Base-by-base conservation (phyloP, 163 green algal species). In the Smithsoniella earleae region DNA sequence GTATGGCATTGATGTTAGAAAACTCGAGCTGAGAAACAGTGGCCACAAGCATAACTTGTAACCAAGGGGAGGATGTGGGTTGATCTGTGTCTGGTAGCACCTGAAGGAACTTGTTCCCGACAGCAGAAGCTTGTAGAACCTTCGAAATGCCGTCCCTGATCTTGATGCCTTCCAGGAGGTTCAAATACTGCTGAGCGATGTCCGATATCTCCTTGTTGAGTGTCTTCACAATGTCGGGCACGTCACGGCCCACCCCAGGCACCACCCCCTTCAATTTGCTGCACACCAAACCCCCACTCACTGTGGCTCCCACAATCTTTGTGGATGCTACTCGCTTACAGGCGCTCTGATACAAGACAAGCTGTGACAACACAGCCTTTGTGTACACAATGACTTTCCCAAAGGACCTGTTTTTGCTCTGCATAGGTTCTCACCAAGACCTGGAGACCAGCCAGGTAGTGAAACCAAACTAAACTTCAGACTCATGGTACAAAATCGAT, bases 101-200 rank as follows among this genome's bases (percentile, higher is more conserved):
- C 85, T 93, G 89, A 65, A 97, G 80, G 81, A 96, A 97, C 46
- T 85, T 83, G 86, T 98, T 98, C 69, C 89, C 92, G 20, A 87
- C 83, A 3, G 84, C 83, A 16, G 78, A 88, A 31, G 95, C 79
- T 34, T 77, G 72, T 89, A 98, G 95, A 62, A 83, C 88, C 2
- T 88, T 36, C 18, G 77, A 78, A 36, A 97, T 85, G 72, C 83
- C 93, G 10, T 93, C 90, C 62, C 84, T 83, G 46, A 98, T 80
- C 85, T 93, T 92, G 73, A 91, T 85, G 22, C 28, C 73, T 80
- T 95, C 86, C 83, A 91, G 82, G 1, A 80, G 78, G 20, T 81
- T 72, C 0, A 89, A 16, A 77, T 89, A 92, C 69, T 88, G n/a
- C 58, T 30, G 27, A n/a, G 58, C 58, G 6, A 69, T 72, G 8